phyloP scores from a whole-genome alignment of 768 basidiomycete species.

The Lepiota venenata region DNA sequence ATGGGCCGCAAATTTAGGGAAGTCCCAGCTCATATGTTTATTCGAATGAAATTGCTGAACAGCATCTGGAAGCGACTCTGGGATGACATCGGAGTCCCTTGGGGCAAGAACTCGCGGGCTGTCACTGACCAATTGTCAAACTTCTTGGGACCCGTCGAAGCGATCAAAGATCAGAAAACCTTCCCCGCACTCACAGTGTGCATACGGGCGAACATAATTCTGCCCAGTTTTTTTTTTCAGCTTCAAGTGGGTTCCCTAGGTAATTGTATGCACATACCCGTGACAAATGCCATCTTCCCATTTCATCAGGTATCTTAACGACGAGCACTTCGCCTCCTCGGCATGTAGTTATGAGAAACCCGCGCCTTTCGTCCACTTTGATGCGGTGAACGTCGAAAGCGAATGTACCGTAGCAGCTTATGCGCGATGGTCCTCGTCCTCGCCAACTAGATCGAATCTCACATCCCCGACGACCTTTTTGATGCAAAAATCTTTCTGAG shows the following conservation, averaged over 20 bases:
- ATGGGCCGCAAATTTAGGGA: constrained; percentile 15
- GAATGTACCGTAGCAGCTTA: constrained; percentile 32
- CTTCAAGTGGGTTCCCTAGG: no score
- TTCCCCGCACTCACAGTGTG: constrained; percentile 71
- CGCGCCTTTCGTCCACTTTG: constrained; percentile 66
- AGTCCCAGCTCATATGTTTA: no score
- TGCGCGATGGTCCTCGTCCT: constrained; percentile 43
- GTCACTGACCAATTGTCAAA: constrained; percentile 57
- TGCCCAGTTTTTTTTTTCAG: neutral
- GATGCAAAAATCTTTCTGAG: constrained; percentile 38
- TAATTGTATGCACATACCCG: constrained; percentile 31
- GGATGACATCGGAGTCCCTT: constrained; percentile 3
- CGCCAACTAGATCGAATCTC: constrained; percentile 50
- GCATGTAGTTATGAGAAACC: constrained; percentile 58
- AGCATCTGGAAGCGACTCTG: constrained; percentile 12
- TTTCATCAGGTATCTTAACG: constrained; percentile 45
- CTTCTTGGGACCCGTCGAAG: constrained; percentile 52
- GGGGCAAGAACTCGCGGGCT: constrained; percentile 5
- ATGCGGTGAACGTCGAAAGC: constrained; percentile 60
- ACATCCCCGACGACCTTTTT: constrained; percentile 33
- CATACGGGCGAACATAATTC: constrained; percentile 46
- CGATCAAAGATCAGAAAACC: constrained; percentile 76
- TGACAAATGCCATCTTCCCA: constrained; percentile 61
- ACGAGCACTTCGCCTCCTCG: constrained; percentile 55
- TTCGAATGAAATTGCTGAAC: constrained; percentile 10